Percentiles rank a stretch among this genome's conserved stretches.
These are phyloP conservation scores for Paecilomyces niveus DNA, from an alignment of 2,329 filamentous ascomycete genomes.

Conservation along the genomic window DNA sequence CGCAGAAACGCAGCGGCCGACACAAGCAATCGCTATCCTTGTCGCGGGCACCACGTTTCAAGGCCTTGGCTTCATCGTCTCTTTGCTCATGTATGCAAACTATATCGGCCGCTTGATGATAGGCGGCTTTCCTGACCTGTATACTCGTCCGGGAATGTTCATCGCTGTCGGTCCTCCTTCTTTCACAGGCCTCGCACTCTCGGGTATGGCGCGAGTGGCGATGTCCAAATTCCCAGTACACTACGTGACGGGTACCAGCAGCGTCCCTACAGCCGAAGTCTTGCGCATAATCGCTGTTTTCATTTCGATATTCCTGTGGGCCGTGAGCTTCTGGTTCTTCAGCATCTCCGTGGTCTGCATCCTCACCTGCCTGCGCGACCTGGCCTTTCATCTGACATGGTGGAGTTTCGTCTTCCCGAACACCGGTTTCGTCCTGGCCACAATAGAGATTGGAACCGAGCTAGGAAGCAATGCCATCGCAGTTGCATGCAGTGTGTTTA, in stretches of 20 bases:
- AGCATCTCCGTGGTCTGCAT: slow-evolving; percentile 35
- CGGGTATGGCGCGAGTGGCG: slow-evolving; percentile 40
- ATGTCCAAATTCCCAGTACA: slow-evolving; percentile 17
- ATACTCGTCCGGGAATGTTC: slow-evolving; percentile 44
- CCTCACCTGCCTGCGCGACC: slow-evolving; percentile 8
- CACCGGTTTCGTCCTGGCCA: slow-evolving; percentile 37
- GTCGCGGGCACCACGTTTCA: slow-evolving; percentile 38
- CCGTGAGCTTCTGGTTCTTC: slow-evolving; percentile 47
- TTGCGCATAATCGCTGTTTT: slow-evolving; percentile 30
- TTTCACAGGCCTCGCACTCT: slow-evolving; percentile 40
- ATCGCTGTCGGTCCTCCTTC: slow-evolving; percentile 44
- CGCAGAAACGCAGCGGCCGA: slow-evolving; percentile 21
- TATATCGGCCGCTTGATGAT: slow-evolving; percentile 38
- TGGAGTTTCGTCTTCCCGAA: slow-evolving; percentile 33
- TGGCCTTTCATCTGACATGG: slow-evolving; percentile 8
- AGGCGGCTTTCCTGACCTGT: slow-evolving; percentile 34
- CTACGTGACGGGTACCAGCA: slow-evolving; percentile 21
- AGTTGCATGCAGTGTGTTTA: background rate
- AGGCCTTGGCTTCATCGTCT: slow-evolving; percentile 40
- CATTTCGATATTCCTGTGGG: slow-evolving; percentile 40
- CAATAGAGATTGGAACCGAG: slow-evolving; percentile 31
- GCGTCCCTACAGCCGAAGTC: background rate
- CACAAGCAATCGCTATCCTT: slow-evolving; percentile 33
- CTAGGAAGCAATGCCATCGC: slow-evolving; percentile 25
- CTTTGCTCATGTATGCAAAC: slow-evolving; percentile 38